Conservation (phyloP, 2,329 filamentous ascomycete genomes). For the Juglanconis sp. region DNA sequence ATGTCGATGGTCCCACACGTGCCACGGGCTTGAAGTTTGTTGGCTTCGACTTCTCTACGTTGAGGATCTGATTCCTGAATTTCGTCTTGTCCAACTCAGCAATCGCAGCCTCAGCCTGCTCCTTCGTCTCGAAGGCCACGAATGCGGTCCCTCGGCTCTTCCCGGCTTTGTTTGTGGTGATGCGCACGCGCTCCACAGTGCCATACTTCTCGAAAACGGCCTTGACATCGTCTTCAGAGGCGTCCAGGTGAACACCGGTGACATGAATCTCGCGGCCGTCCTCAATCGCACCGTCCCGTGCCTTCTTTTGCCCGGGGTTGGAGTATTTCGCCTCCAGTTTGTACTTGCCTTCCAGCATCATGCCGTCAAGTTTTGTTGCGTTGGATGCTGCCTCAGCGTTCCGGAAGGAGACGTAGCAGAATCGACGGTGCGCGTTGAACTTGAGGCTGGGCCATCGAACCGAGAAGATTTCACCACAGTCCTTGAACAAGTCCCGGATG, state of each 20-base stretch:
- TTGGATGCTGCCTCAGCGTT: conserved; percentile 63
- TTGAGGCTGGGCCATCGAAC: conserved; percentile 90
- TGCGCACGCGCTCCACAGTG: conserved; percentile 66
- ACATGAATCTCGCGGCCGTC: conserved; percentile 86
- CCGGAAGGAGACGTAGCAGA: conserved; percentile 93
- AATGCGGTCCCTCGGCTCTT: conserved; percentile 77
- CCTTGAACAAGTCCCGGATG: conserved; percentile 65
- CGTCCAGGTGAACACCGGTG: conserved; percentile 61
- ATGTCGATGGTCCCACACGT: conserved; percentile 33
- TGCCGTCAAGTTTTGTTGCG: conserved; percentile 71
- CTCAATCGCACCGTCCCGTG: conserved; percentile 74
- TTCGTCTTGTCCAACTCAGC: conserved; percentile 68
- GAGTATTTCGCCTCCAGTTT: conserved; percentile 79
- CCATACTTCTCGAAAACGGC: conserved; percentile 74
- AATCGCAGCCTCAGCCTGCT: conserved; percentile 64
- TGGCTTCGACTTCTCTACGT: conserved; percentile 59
- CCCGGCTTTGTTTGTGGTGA: conserved; percentile 66
- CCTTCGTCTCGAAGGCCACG: conserved; percentile 69
- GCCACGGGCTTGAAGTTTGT: conserved; percentile 56
- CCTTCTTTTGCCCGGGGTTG: conserved; percentile 73
- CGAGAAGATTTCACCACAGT: conserved; percentile 78
- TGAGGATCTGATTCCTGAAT: conserved; percentile 64
- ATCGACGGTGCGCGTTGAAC: conserved; percentile 81
- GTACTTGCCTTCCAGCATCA: conserved; percentile 63
- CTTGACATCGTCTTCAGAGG: conserved; percentile 65